Evolutionary conservation across 257 asterid species (phyloP), one percentile per base, ranked within the genome.

Genomic region (Scutellaria minor): DNA sequence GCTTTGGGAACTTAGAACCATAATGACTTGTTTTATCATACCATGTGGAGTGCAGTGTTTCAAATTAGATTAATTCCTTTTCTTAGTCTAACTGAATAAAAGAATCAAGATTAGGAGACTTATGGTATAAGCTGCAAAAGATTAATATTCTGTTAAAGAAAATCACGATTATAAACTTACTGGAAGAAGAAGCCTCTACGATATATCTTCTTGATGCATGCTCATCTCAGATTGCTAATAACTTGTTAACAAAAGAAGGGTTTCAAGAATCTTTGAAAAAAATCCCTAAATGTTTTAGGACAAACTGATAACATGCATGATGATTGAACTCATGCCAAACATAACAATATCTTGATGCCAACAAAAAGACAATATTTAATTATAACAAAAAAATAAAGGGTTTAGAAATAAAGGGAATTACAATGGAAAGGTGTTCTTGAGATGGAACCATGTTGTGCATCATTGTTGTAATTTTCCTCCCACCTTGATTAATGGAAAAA

Each of bases 1-100:
- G 68, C 86, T 79, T 73, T 52, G 47, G 75, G 84, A 86, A 82
- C 77, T 74, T 74, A 66, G 69, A 54, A 61, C 83, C 81, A 73
- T 55, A 55, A 76, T 69, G 70, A 15, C 62, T 14, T 70, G 65
- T 70, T 71, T 7, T 52, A 27, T 58, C 73, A 57, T 70, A 71
- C 59, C 90, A 84, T 68, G 85, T 82, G 84, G 70, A 80, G 73
- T 73, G 71, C 68, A 69, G 5, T 59, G 74, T 14, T 35, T 68
- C 74, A 46, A 74, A 35, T 70, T 67, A 75, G 5, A 75, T 74
- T 54, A 60, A 60, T 78, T 71, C 81, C 83, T 64, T 24, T 76
- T 64, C 52, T 63, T 53, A 18, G 71, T 77, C 41, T 75, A 40
- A 74, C 14, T 72, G 56, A 70, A 78, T 65, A 66, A 69, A 77